A percentile compares a stretch with the other conserved stretches of the same genome.
These are phyloP conservation scores for Amphicarpaea edgeworthii DNA, from an alignment of 306 rosid genomes.

Conservation along the genomic window DNA sequence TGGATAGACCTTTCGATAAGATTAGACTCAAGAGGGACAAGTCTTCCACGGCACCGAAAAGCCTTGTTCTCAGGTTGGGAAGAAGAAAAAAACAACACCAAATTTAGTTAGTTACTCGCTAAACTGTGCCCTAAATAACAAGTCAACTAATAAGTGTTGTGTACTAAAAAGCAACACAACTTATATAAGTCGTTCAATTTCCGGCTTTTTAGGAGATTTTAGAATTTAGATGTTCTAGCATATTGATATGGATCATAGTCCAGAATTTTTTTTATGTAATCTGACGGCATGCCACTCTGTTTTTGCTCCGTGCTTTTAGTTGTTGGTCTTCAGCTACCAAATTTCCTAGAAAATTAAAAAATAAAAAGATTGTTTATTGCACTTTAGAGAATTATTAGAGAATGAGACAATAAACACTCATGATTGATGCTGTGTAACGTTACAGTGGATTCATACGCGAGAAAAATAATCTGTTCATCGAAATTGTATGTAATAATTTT, in stretches of 20 bases:
- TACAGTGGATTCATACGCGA: too few relatives aligned
- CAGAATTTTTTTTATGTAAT: conserved; percentile 56
- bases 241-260: conserved; percentile 66
- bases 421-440: too few relatives aligned
- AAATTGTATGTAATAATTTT: too few relatives aligned
- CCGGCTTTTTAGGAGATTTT: conserved; percentile 63
- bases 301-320: conserved; percentile 7
- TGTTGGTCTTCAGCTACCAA: conserved; percentile 28
- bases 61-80: background rate
- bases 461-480: too few relatives aligned
- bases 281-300: background rate
- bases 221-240: conserved; percentile 56
- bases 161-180: background rate
- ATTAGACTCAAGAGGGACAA: conserved; percentile 62
- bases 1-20: conserved; percentile 75
- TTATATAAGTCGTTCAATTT: conserved; percentile 5
- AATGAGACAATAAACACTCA: too few relatives aligned
- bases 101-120: background rate
- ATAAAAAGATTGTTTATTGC: background rate
- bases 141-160: background rate
- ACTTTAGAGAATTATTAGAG: conserved; percentile 30
- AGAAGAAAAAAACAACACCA: background rate
- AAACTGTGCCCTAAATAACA: background rate
- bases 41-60: conserved; percentile 59
- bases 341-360: background rate